Evolutionary conservation across 2,329 filamentous ascomycete genomes (phyloP), one percentile per base, ranked within the genome.

Genomic region (Aspergillus eucalypticola): DNA sequence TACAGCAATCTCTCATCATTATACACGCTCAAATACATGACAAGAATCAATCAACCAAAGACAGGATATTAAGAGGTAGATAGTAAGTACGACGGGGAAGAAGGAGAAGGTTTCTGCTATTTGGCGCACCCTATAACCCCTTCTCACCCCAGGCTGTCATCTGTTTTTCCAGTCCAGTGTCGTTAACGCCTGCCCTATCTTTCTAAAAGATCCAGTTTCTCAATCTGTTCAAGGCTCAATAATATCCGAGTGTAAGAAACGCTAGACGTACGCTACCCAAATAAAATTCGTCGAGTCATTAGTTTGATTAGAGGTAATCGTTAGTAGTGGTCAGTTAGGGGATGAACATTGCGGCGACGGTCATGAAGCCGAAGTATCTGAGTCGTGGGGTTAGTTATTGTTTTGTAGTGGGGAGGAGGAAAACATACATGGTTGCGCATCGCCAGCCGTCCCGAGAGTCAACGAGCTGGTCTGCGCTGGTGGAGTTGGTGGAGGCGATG

Each of bases 281-380:
- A 65, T 6, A 46, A 59, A 51, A 64, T 56, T 66, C 63, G 54
- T 68, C 25, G 61, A 56, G 38, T 56, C 35, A 32, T 56, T 13
- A 38, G 17, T 41, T 17, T 17, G n/a, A 27, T 32, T 55, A 51
- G n/a, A 15, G 42, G 38, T 42, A 41, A 48, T 59, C 44, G 17
- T 35, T 8, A 46, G 54, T 56, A 8, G 8, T 10, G 27, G 27
- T 29, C 8, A 11, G 8, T 69, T 65, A 77, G 35, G 71, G 71
- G 58, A 77, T 74, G 54, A 76, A 73, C 64, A 77, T 71, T 19
- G 76, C 76, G 15, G 75, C 71, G 3, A 73, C 51, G 41, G 71
- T 66, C 76, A 78, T 78, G 51, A 76, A 77, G 4, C 72, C 73
- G 46, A 78, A 77, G 59, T 78, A 78, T 59, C 76, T 78, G 39